Evolutionary conservation across 345 rosid species (phyloP), one percentile per base, ranked within the genome.

Genomic region (Lepidium aucheri): DNA sequence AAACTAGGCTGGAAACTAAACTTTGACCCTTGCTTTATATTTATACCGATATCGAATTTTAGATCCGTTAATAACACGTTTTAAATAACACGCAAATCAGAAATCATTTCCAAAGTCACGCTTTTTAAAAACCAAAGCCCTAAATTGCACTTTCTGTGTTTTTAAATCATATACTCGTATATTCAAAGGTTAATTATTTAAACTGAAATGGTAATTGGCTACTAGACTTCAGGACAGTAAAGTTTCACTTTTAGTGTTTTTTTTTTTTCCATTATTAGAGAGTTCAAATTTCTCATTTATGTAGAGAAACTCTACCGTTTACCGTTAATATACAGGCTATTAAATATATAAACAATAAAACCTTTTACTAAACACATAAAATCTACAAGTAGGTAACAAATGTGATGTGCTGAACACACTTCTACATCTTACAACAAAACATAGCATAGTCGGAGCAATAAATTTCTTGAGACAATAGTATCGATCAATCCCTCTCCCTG

Each of bases 381-480:
- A 18, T 18, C 54, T 61, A 33, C 12, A 33, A 49, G 7, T 36
- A 63, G 24, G 17, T 63, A 38, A 38, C 12, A 45, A 20, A 46
- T 5, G 32, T 28, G 3, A 5, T 26, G n/a, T 17, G 32, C 43
- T 42, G 42, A 30, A 22, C 10, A 22, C 10, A 6, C 32, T 14
- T 67, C 7, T 54, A 34, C 30, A 54, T 40, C 34, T 39, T 58
- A 68, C 58, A 58, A 41, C 52, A 59, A 51, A 39, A 39, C n/a
- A 58, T 34, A 68, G 49, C 16, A 59, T 35, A 12, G 17, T 16
- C 36, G 38, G 39, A 67, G 22, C 15, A 52, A 15, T 36, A 28
- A 28, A 28, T 53, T 60, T 18, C 54, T 43, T 15, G 20, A 60
- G 20, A 41, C 18, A 42, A 24, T 24, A 40, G 22, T 32, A 59